phyloP scores from a whole-genome alignment of 1,284 basidiomycete species.

The Microbotryum scabiosae region DNA sequence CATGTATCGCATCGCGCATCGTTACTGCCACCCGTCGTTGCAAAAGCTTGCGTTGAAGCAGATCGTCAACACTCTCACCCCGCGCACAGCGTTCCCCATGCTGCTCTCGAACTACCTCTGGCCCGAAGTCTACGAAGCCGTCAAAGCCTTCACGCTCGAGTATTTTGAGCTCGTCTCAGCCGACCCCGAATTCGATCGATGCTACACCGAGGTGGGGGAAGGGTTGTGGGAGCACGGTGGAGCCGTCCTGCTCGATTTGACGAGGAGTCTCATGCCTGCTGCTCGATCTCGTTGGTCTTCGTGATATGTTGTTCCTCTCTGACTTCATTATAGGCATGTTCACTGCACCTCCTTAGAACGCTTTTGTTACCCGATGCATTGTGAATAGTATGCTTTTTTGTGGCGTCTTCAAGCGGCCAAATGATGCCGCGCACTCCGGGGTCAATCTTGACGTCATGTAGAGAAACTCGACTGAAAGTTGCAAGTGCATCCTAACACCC shows the following conservation, averaged over 20 bases:
- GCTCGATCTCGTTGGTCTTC: too few species aligned
- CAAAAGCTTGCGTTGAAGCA: conserved; percentile 62
- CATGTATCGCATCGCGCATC: conserved; percentile 70
- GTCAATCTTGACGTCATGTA: too few species aligned
- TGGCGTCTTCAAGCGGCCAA: too few species aligned
- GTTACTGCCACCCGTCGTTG: conserved; percentile 61
- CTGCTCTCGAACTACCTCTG: conserved; percentile 48
- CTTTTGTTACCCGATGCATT: too few species aligned
- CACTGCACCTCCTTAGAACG: too few species aligned
- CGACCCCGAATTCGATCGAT: conserved; percentile 1
- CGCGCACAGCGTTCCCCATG: conserved; percentile 60
- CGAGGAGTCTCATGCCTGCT: neutral
- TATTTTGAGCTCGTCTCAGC: neutral
- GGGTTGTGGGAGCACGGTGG: conserved; percentile 7
- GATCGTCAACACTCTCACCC: conserved; percentile 63
- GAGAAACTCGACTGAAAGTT: too few species aligned
- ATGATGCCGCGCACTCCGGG: too few species aligned
- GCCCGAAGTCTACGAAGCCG: neutral
- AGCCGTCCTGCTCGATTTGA: conserved; percentile 4
- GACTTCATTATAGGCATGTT: too few species aligned
- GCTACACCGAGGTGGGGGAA: conserved; percentile 2
- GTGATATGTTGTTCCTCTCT: too few species aligned
- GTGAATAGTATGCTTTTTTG: too few species aligned
- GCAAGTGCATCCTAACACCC: too few species aligned
- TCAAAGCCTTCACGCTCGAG: conserved; percentile 1